Base-by-base conservation (phyloP, 768 basidiomycete species). In the Mycena galericulata region DNA sequence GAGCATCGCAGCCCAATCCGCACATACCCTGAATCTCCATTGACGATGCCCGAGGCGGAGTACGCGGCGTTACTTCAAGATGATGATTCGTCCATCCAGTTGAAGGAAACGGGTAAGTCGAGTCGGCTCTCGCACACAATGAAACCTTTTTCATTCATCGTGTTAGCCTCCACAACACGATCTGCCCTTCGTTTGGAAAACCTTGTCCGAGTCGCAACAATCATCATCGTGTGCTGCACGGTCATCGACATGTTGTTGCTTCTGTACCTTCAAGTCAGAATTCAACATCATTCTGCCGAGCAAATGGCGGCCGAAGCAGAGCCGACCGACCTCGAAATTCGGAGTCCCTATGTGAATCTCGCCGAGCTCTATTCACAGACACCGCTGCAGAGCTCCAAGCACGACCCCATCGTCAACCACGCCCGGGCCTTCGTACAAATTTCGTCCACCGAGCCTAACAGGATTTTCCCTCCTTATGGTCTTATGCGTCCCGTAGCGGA, bases 401-500 rank as follows among this genome's bases (percentile, higher is more conserved):
- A 64, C 38, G 45, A 59, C 34, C 68, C 68, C 8, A 59, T 69
- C 8, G 55, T 69, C 27, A 69, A 69, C 62, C 68, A 69, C 41
- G 68, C 68, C 1, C 68, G 68, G 6, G 62, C 62, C 22, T 69
- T 69, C 45, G 57, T 65, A 11, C 68, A 69, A 38, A 65, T 69
- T n/a, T 63, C 62, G 20, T 51, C 56, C 43, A 69, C 62, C 12
- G 55, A 69, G 24, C 68, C 68, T 14, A 17, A 65, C 32, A 64
- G 41, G 51, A 34, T 69, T 20, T 69, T 69, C 43, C 68, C 68
- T n/a, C 62, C 68, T 9, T 69, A 65, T 32, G 68, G 68, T 14
- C 46, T 64, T 8, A 59, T 64, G 62, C 62, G 68, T 3, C 67
- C 62, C 14, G 50, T 54, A 14, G 34, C 62, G 8, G 62, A 64